phyloP scores from a whole-genome alignment of 352 stramenopile genomes.

The Phytophthora melonis region DNA sequence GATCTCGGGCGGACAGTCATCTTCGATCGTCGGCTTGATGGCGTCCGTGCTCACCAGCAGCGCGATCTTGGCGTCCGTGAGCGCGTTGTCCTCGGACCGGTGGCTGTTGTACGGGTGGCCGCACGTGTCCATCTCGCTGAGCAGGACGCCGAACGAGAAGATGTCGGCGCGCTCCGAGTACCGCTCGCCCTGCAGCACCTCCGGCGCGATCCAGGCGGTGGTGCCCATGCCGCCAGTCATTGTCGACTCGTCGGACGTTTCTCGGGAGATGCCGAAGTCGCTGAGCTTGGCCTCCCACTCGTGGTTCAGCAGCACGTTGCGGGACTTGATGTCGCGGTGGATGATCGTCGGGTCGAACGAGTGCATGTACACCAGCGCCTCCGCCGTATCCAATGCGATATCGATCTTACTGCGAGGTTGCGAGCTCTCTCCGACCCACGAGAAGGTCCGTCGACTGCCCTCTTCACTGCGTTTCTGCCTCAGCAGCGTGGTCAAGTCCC shows the following conservation, averaged over 20 bases:
- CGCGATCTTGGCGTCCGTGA: constrained; percentile 55
- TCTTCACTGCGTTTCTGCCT: constrained; percentile 39
- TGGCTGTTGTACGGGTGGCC: constrained; percentile 47
- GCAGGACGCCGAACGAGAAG: constrained; percentile 73
- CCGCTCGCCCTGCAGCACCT: constrained; percentile 63
- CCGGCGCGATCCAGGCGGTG: constrained; percentile 68
- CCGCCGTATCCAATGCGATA: constrained; percentile 47
- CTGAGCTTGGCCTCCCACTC: constrained; percentile 56
- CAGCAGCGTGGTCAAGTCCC: constrained; percentile 52
- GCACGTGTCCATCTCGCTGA: constrained; percentile 60
- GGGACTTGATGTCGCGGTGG: constrained; percentile 59
- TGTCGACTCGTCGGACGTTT: constrained; percentile 27
- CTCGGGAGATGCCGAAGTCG: constrained; percentile 62
- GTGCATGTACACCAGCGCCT: constrained; percentile 61
- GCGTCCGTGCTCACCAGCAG: constrained; percentile 55
- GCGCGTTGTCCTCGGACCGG: constrained; percentile 20
- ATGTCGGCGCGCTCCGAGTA: constrained; percentile 76
- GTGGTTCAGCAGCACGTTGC: constrained; percentile 57
- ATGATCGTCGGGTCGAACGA: constrained; percentile 54
- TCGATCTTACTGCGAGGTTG: constrained; percentile 40
- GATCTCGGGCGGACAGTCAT: constrained; percentile 56
- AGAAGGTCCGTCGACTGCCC: constrained; percentile 32
- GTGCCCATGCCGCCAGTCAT: constrained; percentile 65
- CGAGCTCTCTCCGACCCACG: constrained; percentile 37
- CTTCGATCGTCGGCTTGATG: constrained; percentile 55